Conservation (phyloP, 2,329 filamentous ascomycete genomes). For the Lachnellula arida region DNA sequence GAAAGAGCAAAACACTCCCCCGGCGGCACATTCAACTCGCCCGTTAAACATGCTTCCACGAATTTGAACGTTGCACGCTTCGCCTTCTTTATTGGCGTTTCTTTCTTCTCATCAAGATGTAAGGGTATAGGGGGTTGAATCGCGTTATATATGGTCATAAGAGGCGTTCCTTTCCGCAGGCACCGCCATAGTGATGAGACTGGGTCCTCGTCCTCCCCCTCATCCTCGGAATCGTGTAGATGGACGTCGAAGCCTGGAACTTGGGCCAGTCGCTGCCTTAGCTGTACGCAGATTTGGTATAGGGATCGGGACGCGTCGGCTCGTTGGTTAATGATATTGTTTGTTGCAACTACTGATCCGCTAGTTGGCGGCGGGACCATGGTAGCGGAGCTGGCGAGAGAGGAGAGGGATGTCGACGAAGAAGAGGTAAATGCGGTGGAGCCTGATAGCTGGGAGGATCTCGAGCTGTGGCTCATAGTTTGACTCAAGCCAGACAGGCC, state of each 20-base stretch:
- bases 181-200: constrained; percentile 90
- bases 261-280: constrained; percentile 74
- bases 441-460: constrained; percentile 59
- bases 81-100: constrained; percentile 60
- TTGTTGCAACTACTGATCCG: constrained; percentile 66
- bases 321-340: constrained; percentile 96
- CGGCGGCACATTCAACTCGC: constrained; percentile 69
- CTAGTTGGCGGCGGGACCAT: constrained; percentile 37
- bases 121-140: constrained; percentile 67
- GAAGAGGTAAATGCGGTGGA: constrained; percentile 47
- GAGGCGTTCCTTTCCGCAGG: constrained; percentile 75
- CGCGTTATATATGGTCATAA: constrained; percentile 85
- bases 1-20: constrained; percentile 87
- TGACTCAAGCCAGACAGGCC: constrained; percentile 23
- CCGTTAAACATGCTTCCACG: constrained; percentile 76
- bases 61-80: constrained; percentile 93
- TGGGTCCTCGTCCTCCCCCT: constrained; percentile 65
- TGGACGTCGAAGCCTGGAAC: constrained; percentile 79
- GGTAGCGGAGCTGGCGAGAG: constrained; percentile 30
- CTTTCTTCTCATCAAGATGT: constrained; percentile 57
- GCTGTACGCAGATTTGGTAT: constrained; percentile 88
- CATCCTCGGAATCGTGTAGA: constrained; percentile 65
- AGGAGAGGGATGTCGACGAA: constrained; percentile 31
- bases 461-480: constrained; percentile 36
- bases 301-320: constrained; percentile 88